These are phyloP conservation scores for Striga asiatica DNA, from an alignment of 257 asterid species.

Conservation along the genomic window DNA sequence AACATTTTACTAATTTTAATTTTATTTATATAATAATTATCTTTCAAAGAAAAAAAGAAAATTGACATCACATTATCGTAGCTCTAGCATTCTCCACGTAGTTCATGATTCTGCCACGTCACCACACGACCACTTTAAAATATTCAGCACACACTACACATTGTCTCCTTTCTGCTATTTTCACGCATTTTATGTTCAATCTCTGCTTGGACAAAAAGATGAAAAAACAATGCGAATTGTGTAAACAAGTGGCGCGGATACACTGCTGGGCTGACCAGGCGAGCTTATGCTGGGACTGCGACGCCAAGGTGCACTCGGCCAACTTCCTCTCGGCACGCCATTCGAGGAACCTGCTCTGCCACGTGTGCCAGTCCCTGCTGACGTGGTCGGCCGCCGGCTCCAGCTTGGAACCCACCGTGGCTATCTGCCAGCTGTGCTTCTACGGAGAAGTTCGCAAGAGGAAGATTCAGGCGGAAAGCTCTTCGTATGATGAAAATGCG, in stretches of 20 bases:
- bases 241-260: conserved; percentile 20
- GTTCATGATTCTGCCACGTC: no score
- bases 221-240: conserved; percentile 33
- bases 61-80: no score
- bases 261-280: conserved; percentile 44
- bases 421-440: conserved; percentile 24
- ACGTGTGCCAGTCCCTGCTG: conserved; percentile 28
- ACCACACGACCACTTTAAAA: no score
- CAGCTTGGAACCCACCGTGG: conserved; percentile 14
- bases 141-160: no score
- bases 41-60: no score
- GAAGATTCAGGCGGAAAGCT: no score
- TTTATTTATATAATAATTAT: no score
- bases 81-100: no score
- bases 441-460: not conserved
- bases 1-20: no score
- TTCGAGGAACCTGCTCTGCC: conserved; percentile 28
- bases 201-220: not conserved
- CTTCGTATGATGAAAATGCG: not conserved
- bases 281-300: conserved; percentile 48
- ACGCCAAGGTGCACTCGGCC: conserved; percentile 45
- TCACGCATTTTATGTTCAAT: not conserved
- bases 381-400: conserved; percentile 35
- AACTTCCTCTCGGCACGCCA: conserved; percentile 45
- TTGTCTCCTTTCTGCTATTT: no score